These are phyloP conservation scores for Iodosphaeria phyllophila DNA, from an alignment of 2,329 filamentous ascomycete species.

Conservation along the genomic window DNA sequence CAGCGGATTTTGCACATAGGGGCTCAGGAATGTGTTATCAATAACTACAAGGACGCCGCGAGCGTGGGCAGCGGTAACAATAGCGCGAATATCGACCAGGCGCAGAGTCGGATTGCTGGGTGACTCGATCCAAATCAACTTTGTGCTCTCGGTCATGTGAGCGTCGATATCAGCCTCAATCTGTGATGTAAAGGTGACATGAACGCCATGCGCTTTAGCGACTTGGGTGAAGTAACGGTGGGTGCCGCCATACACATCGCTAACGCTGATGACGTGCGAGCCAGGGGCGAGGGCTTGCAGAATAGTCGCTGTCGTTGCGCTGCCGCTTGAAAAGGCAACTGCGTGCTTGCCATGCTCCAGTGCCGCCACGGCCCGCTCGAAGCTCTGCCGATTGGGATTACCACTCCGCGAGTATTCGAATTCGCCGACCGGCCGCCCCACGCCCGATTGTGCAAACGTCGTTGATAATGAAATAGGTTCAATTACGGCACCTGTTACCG, in stretches of 20 bases:
- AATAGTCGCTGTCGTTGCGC: slow-evolving; percentile 81
- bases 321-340: slow-evolving; percentile 85
- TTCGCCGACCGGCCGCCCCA: slow-evolving; percentile 69
- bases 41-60: slow-evolving; percentile 92
- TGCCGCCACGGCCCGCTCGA: slow-evolving; percentile 77
- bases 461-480: slow-evolving; percentile 91
- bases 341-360: slow-evolving; percentile 87
- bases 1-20: slow-evolving; percentile 91
- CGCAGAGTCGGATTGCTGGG: slow-evolving; percentile 89
- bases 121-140: slow-evolving; percentile 91
- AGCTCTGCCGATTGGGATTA: slow-evolving; percentile 91
- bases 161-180: slow-evolving; percentile 76
- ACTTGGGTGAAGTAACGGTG: slow-evolving; percentile 99
- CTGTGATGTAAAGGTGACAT: slow-evolving; percentile 82
- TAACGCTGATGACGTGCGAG: slow-evolving; percentile 89
- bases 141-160: slow-evolving; percentile 76
- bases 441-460: slow-evolving; percentile 80
- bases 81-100: slow-evolving; percentile 79
- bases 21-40: slow-evolving; percentile 95
- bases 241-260: slow-evolving; percentile 94
- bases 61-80: slow-evolving; percentile 66
- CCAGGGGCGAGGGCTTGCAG: slow-evolving; percentile 81
- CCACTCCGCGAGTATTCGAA: slow-evolving; percentile 90
- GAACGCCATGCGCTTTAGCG: slow-evolving; percentile 80
- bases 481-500: slow-evolving; percentile 85